Evolutionary conservation across 78 protist genomes (phyloP).

Genomic region (Chrysochromulina tobinii): DNA sequence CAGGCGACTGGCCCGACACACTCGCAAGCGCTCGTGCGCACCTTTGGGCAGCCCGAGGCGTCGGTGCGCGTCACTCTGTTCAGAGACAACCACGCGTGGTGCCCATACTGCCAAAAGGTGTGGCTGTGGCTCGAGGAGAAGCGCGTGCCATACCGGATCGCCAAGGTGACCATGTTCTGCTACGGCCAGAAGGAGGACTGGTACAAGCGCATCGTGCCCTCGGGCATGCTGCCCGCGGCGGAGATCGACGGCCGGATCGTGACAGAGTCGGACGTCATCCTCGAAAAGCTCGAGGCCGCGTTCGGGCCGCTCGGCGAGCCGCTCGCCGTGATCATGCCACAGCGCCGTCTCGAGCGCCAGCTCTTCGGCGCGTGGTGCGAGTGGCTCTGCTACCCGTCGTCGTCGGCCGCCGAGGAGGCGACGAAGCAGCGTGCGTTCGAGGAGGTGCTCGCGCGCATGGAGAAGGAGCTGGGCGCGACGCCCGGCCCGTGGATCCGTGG

Average conservation of each 20-base stretch:
- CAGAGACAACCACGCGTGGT: conserved; percentile 4
- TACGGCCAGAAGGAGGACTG: conserved; percentile 32
- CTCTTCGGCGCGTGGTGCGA: conserved; percentile 42
- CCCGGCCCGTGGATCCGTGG: too few relatives aligned
- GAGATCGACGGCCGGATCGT: conserved; percentile 10
- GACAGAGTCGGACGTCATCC: conserved; percentile 21
- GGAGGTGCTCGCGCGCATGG: too few relatives aligned
- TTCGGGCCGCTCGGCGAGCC: neutral
- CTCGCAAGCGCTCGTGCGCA: too few relatives aligned
- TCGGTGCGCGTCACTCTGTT: conserved; percentile 13
- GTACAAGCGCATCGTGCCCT: neutral
- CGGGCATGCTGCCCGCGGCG: conserved; percentile 30
- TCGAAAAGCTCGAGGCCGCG: neutral
- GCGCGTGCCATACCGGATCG: conserved; percentile 41
- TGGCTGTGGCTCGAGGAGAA: conserved; percentile 46
- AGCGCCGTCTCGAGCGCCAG: neutral
- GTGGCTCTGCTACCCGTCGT: too few relatives aligned
- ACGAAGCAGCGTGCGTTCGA: too few relatives aligned
- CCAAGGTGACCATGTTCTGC: conserved; percentile 33
- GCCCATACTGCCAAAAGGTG: neutral
- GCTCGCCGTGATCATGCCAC: too few relatives aligned
- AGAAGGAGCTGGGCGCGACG: too few relatives aligned
- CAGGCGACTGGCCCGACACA: too few relatives aligned
- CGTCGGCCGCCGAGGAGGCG: too few relatives aligned
- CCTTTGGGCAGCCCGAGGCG: too few relatives aligned